Percentiles rank a stretch among this genome's conserved stretches.
phyloP scores from a whole-genome alignment of 2,329 filamentous ascomycete genomes.

The Alternaria rosae region DNA sequence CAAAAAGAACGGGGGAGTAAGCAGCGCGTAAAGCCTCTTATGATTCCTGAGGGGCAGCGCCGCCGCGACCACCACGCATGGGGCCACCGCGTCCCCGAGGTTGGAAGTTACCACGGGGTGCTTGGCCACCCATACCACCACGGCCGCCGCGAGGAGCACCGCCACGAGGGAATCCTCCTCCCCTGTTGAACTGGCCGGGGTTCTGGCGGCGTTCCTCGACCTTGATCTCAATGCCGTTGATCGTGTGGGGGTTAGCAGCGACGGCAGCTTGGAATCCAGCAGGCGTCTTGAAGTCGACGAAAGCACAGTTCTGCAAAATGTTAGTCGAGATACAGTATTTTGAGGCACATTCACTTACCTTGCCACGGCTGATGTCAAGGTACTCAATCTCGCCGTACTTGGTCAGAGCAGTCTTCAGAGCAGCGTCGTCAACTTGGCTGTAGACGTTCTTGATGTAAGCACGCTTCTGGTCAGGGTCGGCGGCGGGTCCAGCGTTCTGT shows the following conservation, averaged over 20 bases:
- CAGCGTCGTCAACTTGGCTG: slow-evolving; percentile 79
- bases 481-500: slow-evolving; percentile 67
- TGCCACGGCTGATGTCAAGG: slow-evolving; percentile 71
- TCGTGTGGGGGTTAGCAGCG: slow-evolving; percentile 81
- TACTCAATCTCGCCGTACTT: slow-evolving; percentile 72
- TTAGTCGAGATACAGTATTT: slow-evolving; percentile 22
- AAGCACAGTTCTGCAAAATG: slow-evolving; percentile 81
- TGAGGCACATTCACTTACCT: slow-evolving; percentile 66
- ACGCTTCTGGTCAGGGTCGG: slow-evolving; percentile 77
- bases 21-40: slow-evolving; percentile 24
- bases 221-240: slow-evolving; percentile 81
- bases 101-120: slow-evolving; percentile 73
- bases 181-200: slow-evolving; percentile 43
- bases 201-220: slow-evolving; percentile 86
- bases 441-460: slow-evolving; percentile 97
- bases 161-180: slow-evolving; percentile 50
- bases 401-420: slow-evolving; percentile 74
- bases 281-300: slow-evolving; percentile 86
- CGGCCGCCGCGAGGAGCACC: slow-evolving; percentile 66
- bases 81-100: slow-evolving; percentile 72
- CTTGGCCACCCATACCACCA: slow-evolving; percentile 64
- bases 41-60: slow-evolving; percentile 44
- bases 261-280: slow-evolving; percentile 85
- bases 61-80: slow-evolving; percentile 60
- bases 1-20: slow-evolving; percentile 9